Base-by-base conservation (phyloP, 2,329 filamentous ascomycete species). In the Pyrenophora graminea region DNA sequence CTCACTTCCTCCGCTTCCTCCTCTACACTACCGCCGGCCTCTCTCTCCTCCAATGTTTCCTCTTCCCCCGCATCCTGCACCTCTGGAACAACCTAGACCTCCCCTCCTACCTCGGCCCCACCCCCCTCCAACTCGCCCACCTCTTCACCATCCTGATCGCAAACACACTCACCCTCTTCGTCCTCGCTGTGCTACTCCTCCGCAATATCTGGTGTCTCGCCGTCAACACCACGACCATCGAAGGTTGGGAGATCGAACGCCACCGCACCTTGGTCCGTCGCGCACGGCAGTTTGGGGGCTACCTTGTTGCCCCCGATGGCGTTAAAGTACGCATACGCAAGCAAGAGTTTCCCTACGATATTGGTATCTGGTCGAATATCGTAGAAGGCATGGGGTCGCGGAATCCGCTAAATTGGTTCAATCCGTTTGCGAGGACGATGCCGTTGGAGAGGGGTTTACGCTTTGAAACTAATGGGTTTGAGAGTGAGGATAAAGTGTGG, bases 341-440 rank as follows among this genome's bases (percentile, higher is more conserved):
- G 45, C 82, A 92, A 62, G 88, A 93, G 70, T 94, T 91, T 62
- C 90, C 90, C 0, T 94, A 91, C 73, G 90, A 95, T 64, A 75
- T 93, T 38, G 89, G 88, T 42, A 77, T 94, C 62, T 91, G 84
- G 75, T 70, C 76, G 31, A 95, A 95, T 70, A 79, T 93, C 67
- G 80, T 81, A 13, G 86, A 90, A 66, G 87, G 85, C 13, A 92
- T 94, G 87, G 88, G 89, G 3, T 86, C 83, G 0, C 59, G 68
- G 6, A 91, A 63, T 63, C 70, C 82, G 0, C 58, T 91, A 0
- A 68, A 80, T 6, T 94, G 90, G 90, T 74, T 90, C 49, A 82
- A 84, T 59, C 90, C 90, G 0, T 79, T 91, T 34, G 80, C 85
- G 1, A 59, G 70, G 4, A 82, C 80, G 19, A 80, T 81, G 2